Evolutionary conservation across 345 rosid species (phyloP), one percentile per base, ranked within the genome.

Genomic region (Salix viminalis): DNA sequence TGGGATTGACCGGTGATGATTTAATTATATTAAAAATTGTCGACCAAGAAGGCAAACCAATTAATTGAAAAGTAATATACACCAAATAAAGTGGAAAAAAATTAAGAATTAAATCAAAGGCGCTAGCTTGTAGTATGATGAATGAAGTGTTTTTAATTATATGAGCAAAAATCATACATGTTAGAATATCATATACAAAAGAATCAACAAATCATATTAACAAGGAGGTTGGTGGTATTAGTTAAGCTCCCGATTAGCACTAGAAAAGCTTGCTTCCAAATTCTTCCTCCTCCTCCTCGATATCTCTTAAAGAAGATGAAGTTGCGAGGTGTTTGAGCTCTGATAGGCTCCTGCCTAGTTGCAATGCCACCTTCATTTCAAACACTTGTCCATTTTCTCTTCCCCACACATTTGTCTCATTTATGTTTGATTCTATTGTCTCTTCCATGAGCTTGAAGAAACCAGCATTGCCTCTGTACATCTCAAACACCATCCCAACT

Each of bases 401-500:
- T 70, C 78, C 75, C 75, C 73, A 81, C 10, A 69, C 77, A 37
- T 80, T 79, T 21, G 71, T 69, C 72, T 86, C 92, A 0, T 42
- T 72, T 1, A 84, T 23, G 26, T 76, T 87, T 2, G 85, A 86
- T 65, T 84, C 85, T 54, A 87, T 79, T 9, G 76, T 79, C 72
- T 89, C 90, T 73, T 84, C 82, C 86, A 83, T 65, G 7, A 78
- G 84, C 61, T 81, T 76, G 13, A 84, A 86, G 79, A 84, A 87
- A 11, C 92, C 90, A 1, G 87, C 92, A 44, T 83, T 85, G 78
- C 80, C 74, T 16, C 88, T 46, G 13, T 87, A 84, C 90, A 89
- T 84, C 84, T 87, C 90, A 18, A 89, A 81, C 80, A 87, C 87
- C 90, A 89, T 87, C 23, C 90, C 92, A 19, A 84, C 83, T 77